Evolutionary conservation across 2,329 filamentous ascomycete genomes (phyloP).

Genomic region (Stylonectria norvegica): DNA sequence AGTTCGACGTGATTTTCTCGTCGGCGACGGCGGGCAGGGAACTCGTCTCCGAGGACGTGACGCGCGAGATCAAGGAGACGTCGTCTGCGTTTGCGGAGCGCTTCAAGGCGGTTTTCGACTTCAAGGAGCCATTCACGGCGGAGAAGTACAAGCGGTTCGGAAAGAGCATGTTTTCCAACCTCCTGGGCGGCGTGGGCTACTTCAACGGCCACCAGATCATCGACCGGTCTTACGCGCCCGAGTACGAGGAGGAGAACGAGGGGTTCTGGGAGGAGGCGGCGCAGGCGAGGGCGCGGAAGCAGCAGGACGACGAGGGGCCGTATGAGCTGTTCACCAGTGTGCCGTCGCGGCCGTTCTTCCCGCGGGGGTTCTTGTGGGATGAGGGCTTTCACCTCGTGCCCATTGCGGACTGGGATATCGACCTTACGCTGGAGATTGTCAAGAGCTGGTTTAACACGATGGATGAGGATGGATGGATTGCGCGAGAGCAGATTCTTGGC

Average conservation of each 20-base stretch:
- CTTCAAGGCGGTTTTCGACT: slow-evolving; percentile 64
- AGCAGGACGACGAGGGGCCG: slow-evolving; percentile 72
- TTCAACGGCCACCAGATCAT: slow-evolving; percentile 87
- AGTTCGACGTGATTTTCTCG: slow-evolving; percentile 89
- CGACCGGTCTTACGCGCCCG: slow-evolving; percentile 84
- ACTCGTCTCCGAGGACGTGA: slow-evolving; percentile 60
- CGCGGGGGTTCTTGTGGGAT: slow-evolving; percentile 94
- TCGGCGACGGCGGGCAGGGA: slow-evolving; percentile 64
- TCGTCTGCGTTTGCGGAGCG: slow-evolving; percentile 69
- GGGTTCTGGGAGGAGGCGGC: slow-evolving; percentile 93
- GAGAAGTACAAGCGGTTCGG: slow-evolving; percentile 75
- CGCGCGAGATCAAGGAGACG: slow-evolving; percentile 62
- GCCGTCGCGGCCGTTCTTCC: slow-evolving; percentile 93
- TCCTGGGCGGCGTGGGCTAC: slow-evolving; percentile 91
- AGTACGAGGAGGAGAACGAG: slow-evolving; percentile 93
- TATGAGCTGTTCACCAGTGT: slow-evolving; percentile 88
- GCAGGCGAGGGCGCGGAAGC: slow-evolving; percentile 66
- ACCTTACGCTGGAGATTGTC: slow-evolving; percentile 81
- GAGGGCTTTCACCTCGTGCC: slow-evolving; percentile 94
- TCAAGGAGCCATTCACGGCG: slow-evolving; percentile 71
- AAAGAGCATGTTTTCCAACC: slow-evolving; percentile 88
- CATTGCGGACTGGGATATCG: slow-evolving; percentile 90
- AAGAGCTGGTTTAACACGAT: slow-evolving; percentile 95
- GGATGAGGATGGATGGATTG: slow-evolving; percentile 97
- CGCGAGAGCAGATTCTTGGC: slow-evolving; percentile 91